A percentile compares a stretch with the other conserved stretches of the same genome.
phyloP scores from a whole-genome alignment of 306 rosid genomes.

The Medicago lupulina region DNA sequence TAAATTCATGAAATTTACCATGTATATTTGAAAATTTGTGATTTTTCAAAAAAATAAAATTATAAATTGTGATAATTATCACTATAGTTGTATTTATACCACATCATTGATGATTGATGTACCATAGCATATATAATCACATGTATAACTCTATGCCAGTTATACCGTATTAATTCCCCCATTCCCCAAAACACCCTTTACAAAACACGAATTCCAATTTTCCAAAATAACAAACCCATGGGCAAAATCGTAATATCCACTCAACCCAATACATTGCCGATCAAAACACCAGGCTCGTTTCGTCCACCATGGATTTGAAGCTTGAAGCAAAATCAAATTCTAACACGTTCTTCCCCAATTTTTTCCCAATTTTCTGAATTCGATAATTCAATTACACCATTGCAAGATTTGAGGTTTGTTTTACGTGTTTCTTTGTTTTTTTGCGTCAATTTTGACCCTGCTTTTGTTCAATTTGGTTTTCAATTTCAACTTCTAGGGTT shows the following conservation, averaged over 20 bases:
- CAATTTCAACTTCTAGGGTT: conserved; percentile 56
- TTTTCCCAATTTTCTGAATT: conserved; percentile 28
- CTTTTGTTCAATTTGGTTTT: conserved; percentile 5
- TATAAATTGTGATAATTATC: too few species aligned
- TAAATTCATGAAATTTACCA: too few species aligned
- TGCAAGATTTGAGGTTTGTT: conserved; percentile 44
- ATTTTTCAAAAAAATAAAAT: too few species aligned
- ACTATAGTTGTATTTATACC: neutral
- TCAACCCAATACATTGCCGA: conserved; percentile 59
- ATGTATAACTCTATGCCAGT: conserved; percentile 25
- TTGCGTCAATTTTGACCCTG: conserved; percentile 22
- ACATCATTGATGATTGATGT: conserved; percentile 39
- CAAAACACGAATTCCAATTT: neutral
- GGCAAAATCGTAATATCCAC: conserved; percentile 46
- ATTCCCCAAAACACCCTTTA: conserved; percentile 42
- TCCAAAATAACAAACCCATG: conserved; percentile 40
- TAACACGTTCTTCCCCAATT: conserved; percentile 21
- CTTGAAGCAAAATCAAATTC: conserved; percentile 45
- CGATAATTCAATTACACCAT: conserved; percentile 40
- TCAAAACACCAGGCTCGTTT: conserved; percentile 73
- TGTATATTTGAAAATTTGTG: too few species aligned
- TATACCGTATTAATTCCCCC: conserved; percentile 13
- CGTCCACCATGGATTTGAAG: conserved; percentile 76
- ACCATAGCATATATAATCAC: conserved; percentile 28
- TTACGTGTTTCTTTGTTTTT: neutral